Conservation (phyloP, 805 yeast genomes). For the Pichia paraexigua region DNA sequence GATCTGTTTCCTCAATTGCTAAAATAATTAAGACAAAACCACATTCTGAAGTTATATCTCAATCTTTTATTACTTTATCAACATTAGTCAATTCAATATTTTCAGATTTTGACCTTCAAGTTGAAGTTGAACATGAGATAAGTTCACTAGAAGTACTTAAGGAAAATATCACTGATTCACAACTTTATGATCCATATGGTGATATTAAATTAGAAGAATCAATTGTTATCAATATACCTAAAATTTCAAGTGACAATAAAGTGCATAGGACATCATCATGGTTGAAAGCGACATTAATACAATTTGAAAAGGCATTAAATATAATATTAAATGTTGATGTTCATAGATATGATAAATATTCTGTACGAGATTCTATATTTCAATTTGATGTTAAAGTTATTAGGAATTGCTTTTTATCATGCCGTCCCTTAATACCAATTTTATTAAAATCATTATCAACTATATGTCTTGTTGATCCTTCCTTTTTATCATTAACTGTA, state of each 20-base stretch:
- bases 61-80: constrained; percentile 26
- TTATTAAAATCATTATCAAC: constrained; percentile 26
- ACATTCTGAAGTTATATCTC: constrained; percentile 31
- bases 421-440: constrained; percentile 30
- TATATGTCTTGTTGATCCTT: constrained; percentile 15
- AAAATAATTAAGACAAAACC: constrained; percentile 30
- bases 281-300: constrained; percentile 46
- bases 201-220: constrained; percentile 3
- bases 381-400: constrained; percentile 27
- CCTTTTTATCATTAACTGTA: constrained; percentile 6
- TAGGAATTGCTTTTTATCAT: constrained; percentile 27
- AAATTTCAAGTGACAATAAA: constrained; percentile 6
- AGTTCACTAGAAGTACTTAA: constrained; percentile 13
- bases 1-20: constrained; percentile 38
- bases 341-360: constrained; percentile 18
- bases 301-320: constrained; percentile 39
- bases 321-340: constrained; percentile 22
- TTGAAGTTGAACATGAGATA: constrained; percentile 6
- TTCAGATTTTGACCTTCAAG: constrained; percentile 33
- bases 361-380: constrained; percentile 28
- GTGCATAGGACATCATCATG: constrained; percentile 40
- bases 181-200: background rate
- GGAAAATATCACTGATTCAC: background rate
- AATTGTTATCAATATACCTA: constrained; percentile 14
- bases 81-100: constrained; percentile 31